Percentiles rank a stretch among this genome's conserved stretches.
Conservation (phyloP, 106 monocot species). For the Dactylorhiza incarnata region DNA sequence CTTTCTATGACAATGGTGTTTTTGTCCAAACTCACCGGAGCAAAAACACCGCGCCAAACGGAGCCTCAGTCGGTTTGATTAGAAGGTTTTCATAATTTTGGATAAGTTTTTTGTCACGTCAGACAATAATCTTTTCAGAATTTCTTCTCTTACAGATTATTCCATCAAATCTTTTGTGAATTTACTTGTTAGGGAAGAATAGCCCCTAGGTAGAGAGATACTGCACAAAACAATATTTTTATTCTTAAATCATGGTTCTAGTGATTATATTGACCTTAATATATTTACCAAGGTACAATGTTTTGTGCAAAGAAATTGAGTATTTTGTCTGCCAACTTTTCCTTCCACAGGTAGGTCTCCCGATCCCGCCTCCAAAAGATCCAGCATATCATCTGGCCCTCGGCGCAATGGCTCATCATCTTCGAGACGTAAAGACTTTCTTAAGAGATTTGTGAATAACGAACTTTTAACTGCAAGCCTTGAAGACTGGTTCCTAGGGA, state of each 20-base stretch:
- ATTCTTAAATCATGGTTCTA: background rate
- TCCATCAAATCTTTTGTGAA: background rate
- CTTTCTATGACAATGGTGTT: no score
- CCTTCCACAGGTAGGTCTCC: slow-evolving; percentile 60
- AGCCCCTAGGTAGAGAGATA: background rate
- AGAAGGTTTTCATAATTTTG: no score
- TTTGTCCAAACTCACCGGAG: no score
- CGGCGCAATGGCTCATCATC: slow-evolving; percentile 46
- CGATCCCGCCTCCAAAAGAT: slow-evolving; percentile 53
- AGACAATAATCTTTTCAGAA: background rate
- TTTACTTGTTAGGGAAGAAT: background rate
- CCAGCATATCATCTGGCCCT: slow-evolving; percentile 43
- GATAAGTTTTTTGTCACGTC: background rate
- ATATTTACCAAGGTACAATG: background rate
- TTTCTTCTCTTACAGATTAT: background rate
- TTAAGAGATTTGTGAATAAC: slow-evolving; percentile 75
- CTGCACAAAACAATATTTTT: background rate
- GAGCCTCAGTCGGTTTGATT: no score
- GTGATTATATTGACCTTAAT: background rate
- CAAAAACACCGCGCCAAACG: no score
- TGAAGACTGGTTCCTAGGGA: slow-evolving; percentile 73
- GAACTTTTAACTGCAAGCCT: slow-evolving; percentile 74
- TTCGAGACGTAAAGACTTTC: slow-evolving; percentile 66
- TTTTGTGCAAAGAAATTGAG: background rate
- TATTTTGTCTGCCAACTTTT: background rate